Base-by-base conservation (phyloP, 306 rosid species). In the Medicago arabica region DNA sequence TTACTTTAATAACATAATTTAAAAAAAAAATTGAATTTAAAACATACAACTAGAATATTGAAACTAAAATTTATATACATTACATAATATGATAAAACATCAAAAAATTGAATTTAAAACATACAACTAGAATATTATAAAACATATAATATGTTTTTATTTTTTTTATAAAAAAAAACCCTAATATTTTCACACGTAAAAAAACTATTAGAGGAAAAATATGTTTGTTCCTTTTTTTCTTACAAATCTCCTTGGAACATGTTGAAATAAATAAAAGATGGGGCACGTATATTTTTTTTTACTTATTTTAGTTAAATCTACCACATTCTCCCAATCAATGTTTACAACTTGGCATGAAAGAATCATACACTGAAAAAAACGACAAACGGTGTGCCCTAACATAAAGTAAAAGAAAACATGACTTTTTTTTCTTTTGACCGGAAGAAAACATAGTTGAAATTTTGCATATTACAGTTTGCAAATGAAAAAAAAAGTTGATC, bases 391-490 rank as follows among this genome's bases (percentile, higher is more conserved):
- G 17, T 63, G 12, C 11, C 18, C 11, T 66, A 44, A 23, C 25
- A 68, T 23, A 25, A 4, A 34, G 17, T 61, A 4, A 4, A 16
- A 43, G 49, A 10, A 10, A 12, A 28, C 31, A 28, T 28, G 31
- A 28, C 31, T 28, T 28, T 28, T 28, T 28, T 28, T 28, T 3
- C 31, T 28, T 28, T 28, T 28, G 31, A 28, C 31, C 4, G 4
- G 31, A 50, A 47, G 1, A n/a, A 16, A 47, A 3, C 43, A 43
- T 34, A 15, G 43, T 6, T 60, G 41, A 51, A 41, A 7, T 40
- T 59, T 69, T 61, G 47, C 14, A 63, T 61, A 53, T 62, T 81
- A 76, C 81, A 81, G 8, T 53, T 69, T 70, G 15, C 0, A 13
- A 53, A 63, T 12, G 7, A 43, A 64, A 43, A 58, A 10, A 12